Evolutionary conservation across 2,329 filamentous ascomycete genomes (phyloP).

Genomic region (Neocucurbitaria cava): DNA sequence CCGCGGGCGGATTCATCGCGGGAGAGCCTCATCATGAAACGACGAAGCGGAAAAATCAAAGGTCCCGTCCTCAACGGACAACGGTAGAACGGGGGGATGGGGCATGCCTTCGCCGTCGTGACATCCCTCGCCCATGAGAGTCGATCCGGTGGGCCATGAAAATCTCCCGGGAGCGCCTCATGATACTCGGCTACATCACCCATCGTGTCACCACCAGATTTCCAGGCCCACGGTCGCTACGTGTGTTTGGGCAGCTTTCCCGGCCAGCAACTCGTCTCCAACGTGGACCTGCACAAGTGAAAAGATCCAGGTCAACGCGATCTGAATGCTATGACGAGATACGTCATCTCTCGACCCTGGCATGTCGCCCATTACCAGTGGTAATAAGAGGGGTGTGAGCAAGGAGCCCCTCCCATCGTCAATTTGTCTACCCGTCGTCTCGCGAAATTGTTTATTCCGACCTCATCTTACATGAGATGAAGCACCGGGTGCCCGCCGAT

Average conservation of each 20-base stretch:
- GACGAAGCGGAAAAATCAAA: slow-evolving; percentile 20
- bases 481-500: slow-evolving; percentile 19
- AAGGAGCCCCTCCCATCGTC: slow-evolving; percentile 16
- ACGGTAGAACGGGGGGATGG: slow-evolving; percentile 17
- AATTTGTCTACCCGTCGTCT: slow-evolving; percentile 26
- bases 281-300: slow-evolving; percentile 8
- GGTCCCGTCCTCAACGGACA: slow-evolving; percentile 20
- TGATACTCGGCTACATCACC: slow-evolving; percentile 15
- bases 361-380: slow-evolving; percentile 7
- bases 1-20: slow-evolving; percentile 12
- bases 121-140: slow-evolving; percentile 15
- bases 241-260: slow-evolving; percentile 16
- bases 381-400: slow-evolving; percentile 21
- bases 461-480: slow-evolving; percentile 31
- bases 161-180: slow-evolving; percentile 18
- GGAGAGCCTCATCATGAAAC: slow-evolving; percentile 23
- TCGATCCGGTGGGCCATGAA: slow-evolving; percentile 10
- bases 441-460: slow-evolving; percentile 23
- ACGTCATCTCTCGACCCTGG: slow-evolving; percentile 29
- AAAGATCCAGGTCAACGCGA: not conserved
- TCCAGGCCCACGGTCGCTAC: slow-evolving; percentile 16
- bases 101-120: slow-evolving; percentile 13
- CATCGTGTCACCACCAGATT: slow-evolving; percentile 17
- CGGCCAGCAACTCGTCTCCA: slow-evolving; percentile 4
- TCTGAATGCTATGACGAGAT: slow-evolving; percentile 2